Evolutionary conservation across 345 rosid species (phyloP).

Genomic region (Mangifera indica): DNA sequence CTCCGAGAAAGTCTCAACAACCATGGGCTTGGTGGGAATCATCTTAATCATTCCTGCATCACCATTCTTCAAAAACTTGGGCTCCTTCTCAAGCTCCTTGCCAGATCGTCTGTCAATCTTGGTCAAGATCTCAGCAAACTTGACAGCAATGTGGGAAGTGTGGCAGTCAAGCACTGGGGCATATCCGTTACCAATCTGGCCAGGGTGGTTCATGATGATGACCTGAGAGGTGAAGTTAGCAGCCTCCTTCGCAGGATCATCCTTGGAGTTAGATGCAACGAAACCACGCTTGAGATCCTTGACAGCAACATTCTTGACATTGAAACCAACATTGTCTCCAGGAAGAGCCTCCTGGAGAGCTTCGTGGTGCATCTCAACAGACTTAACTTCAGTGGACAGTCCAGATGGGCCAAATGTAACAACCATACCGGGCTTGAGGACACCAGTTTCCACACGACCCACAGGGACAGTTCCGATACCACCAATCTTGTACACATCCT

Average conservation of each 20-base stretch:
- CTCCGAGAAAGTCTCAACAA: conserved; percentile 27
- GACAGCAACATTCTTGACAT: conserved; percentile 19
- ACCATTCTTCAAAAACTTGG: conserved; percentile 66
- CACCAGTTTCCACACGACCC: conserved; percentile 39
- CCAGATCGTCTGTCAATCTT: conserved; percentile 77
- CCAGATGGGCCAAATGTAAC: conserved; percentile 38
- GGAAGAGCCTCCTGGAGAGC: conserved; percentile 42
- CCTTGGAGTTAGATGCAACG: conserved; percentile 24
- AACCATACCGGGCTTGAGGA: conserved; percentile 35
- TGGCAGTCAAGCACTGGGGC: conserved; percentile 25
- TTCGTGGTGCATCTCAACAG: conserved; percentile 44
- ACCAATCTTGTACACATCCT: conserved; percentile 40
- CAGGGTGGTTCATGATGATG: conserved; percentile 25
- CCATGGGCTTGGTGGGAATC: conserved; percentile 38
- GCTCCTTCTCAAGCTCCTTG: conserved; percentile 70
- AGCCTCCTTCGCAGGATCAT: conserved; percentile 24
- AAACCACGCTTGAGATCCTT: conserved; percentile 27
- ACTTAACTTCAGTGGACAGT: conserved; percentile 38
- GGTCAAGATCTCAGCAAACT: conserved; percentile 59
- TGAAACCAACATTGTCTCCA: conserved; percentile 45
- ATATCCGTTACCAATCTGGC: conserved; percentile 23
- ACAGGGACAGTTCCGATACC: conserved; percentile 42
- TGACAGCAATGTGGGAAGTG: conserved; percentile 27
- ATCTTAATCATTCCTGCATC: conserved; percentile 63
- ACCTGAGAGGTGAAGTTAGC: conserved; percentile 26